Base-by-base conservation (phyloP, 495 filamentous ascomycete species). In the Neurospora terricola region DNA sequence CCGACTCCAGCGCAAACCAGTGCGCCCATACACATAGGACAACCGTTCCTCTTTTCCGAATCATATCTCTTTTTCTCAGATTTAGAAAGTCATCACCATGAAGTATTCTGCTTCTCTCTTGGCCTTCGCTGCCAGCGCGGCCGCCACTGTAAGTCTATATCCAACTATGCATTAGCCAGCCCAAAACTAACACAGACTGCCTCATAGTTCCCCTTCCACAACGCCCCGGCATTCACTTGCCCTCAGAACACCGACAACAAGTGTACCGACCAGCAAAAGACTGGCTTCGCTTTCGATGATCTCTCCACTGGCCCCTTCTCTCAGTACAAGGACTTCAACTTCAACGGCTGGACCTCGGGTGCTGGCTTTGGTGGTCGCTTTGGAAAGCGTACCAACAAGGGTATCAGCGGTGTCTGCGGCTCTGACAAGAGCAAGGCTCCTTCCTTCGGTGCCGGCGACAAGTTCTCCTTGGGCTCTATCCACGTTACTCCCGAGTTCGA, bases 231-330 rank as follows among this genome's bases (percentile, higher is more conserved):
- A 69, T 97, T 90, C 83, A 83, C 84, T 69, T 91, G 85, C 83
- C 93, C 93, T 9, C 82, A 82, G 69, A 94, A 92, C 85, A 91
- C 88, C 77, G 82, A 93, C 83, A 95, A 96, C 83, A 81, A 90
- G 70, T 97, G 94, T 84, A 89, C 86, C 69, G 79, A 87, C 18
- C 76, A 90, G 71, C 91, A 94, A 81, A 80, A 84, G 34, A 75
- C 76, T 23, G 94, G 94, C 43, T 93, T 91, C 77, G 86, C 91
- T 86, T 97, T 91, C 88, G 80, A 79, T 68, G 87, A 88, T 75
- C 87, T 96, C 5, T 73, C 78, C 62, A 62, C 80, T 37, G 94
- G 93, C 38, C 78, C 80, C n/a, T 91, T 96, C 82, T 78, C 78
- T 54, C 76, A 78, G n/a, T 97, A 93, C 80, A 89, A 86, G 38